phyloP scores from a whole-genome alignment of 805 yeast genomes.

The Kodamaea kaohsiungensis region DNA sequence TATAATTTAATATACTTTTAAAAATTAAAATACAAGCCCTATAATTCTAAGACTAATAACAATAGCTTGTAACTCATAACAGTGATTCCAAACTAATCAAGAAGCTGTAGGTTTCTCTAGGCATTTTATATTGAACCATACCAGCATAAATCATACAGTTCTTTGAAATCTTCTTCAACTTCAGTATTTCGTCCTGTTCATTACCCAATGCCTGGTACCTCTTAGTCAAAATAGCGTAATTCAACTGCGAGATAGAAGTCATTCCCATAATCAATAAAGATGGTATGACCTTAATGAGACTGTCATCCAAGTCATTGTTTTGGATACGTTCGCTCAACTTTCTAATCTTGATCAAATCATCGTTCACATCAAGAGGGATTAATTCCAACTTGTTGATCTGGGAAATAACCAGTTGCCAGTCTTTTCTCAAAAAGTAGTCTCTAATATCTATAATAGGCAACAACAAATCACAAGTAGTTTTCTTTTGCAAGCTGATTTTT shows the following conservation, averaged over 20 bases:
- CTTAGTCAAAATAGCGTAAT: slow-evolving; percentile 44
- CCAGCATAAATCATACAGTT: slow-evolving; percentile 96
- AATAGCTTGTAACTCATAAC: slow-evolving; percentile 28
- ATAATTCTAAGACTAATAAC: neutral
- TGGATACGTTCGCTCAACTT: slow-evolving; percentile 61
- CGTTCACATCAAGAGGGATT: slow-evolving; percentile 56
- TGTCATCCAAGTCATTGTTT: slow-evolving; percentile 62
- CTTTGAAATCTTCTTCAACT: slow-evolving; percentile 62
- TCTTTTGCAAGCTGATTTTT: slow-evolving; percentile 53
- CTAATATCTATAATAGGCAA: slow-evolving; percentile 70
- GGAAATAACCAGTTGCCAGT: slow-evolving; percentile 60
- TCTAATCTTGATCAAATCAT: slow-evolving; percentile 60
- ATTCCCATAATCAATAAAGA: slow-evolving; percentile 75
- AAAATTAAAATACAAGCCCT: neutral
- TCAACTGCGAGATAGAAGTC: slow-evolving; percentile 68
- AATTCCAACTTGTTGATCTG: slow-evolving; percentile 61
- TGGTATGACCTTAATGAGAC: slow-evolving; percentile 78
- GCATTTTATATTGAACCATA: slow-evolving; percentile 91
- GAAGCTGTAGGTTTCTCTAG: slow-evolving; percentile 75
- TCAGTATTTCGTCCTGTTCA: slow-evolving; percentile 51
- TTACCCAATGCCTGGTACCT: slow-evolving; percentile 47
- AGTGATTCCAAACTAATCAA: slow-evolving; percentile 62
- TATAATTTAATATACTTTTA: neutral
- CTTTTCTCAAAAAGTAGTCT: slow-evolving; percentile 51
- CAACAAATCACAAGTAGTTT: slow-evolving; percentile 65